Evolutionary conservation across 2,329 filamentous ascomycete species (phyloP).

Genomic region (Nannizziopsis arthrosporioides): DNA sequence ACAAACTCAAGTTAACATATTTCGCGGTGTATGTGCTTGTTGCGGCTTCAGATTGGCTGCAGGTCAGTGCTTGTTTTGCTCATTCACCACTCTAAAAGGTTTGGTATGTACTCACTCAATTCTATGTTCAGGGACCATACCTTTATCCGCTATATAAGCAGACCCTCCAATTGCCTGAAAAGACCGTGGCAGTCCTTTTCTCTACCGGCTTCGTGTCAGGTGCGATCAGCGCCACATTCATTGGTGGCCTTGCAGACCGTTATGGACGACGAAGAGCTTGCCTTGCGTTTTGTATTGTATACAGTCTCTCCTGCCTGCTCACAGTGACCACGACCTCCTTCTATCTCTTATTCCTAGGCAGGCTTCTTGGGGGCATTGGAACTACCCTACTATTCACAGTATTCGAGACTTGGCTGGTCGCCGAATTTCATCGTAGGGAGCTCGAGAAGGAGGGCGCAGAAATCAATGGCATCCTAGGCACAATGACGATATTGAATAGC

Average conservation of each 20-base stretch:
- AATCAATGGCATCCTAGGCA: conserved; percentile 43
- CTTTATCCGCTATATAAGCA: conserved; percentile 14
- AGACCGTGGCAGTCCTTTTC: conserved; percentile 11
- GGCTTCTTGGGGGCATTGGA: conserved; percentile 44
- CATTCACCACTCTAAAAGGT: background rate
- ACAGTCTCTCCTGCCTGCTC: conserved; percentile 18
- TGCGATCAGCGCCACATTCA: conserved; percentile 13
- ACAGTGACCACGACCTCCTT: conserved; percentile 28
- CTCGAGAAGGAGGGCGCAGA: conserved; percentile 34
- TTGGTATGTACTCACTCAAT: background rate
- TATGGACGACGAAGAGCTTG: conserved; percentile 12
- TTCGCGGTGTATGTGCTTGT: conserved; percentile 12
- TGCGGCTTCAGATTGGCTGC: conserved; percentile 14
- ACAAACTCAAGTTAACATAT: conserved; percentile 6
- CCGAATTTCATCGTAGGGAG: conserved; percentile 42
- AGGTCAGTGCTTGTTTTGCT: conserved; percentile 5
- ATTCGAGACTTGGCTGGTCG: conserved; percentile 53
- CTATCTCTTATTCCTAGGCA: conserved; percentile 40
- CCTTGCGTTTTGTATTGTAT: conserved; percentile 12
- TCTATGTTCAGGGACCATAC: conserved; percentile 10
- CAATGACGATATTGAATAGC: conserved; percentile 44
- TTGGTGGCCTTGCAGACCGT: conserved; percentile 12
- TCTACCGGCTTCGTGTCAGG: conserved; percentile 13
- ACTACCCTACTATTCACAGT: conserved; percentile 48
- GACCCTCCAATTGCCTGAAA: conserved; percentile 11